Evolutionary conservation across 2,329 filamentous ascomycete genomes (phyloP).

Genomic region (Sclerotinia glacialis): DNA sequence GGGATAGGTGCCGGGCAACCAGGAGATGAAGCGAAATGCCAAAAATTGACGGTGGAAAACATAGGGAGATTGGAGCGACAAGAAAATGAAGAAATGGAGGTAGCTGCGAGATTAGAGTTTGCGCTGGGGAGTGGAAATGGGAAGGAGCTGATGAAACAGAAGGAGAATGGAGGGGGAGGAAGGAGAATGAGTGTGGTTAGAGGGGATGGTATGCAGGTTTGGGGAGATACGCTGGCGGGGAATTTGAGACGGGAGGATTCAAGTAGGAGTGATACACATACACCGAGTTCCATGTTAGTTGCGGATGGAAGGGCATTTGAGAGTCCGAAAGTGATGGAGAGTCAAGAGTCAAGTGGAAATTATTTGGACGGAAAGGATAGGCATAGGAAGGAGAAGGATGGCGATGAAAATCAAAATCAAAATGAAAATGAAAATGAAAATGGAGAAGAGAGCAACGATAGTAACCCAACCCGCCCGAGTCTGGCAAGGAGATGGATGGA

Average conservation of each 20-base stretch:
- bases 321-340: neutral
- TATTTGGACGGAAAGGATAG: neutral
- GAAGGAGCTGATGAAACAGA: neutral
- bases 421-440: constrained; percentile 22
- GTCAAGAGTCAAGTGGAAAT: neutral
- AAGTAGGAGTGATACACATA: neutral
- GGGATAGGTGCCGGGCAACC: neutral
- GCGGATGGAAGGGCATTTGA: neutral
- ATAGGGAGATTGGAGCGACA: constrained; percentile 46
- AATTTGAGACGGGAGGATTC: neutral
- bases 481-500: constrained; percentile 18
- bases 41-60: constrained; percentile 54
- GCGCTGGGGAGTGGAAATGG: neutral
- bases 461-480: constrained; percentile 4
- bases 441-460: constrained; percentile 23
- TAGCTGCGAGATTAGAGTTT: neutral
- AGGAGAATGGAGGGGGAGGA: neutral
- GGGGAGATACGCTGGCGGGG: neutral
- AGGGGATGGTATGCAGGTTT: constrained; percentile 1
- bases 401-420: constrained; percentile 22
- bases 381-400: constrained; percentile 1
- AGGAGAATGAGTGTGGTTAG: neutral
- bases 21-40: constrained; percentile 33
- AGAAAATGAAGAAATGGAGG: constrained; percentile 25
- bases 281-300: neutral